Conservation (phyloP, 768 basidiomycete genomes). For the Leccinellum luteum region DNA sequence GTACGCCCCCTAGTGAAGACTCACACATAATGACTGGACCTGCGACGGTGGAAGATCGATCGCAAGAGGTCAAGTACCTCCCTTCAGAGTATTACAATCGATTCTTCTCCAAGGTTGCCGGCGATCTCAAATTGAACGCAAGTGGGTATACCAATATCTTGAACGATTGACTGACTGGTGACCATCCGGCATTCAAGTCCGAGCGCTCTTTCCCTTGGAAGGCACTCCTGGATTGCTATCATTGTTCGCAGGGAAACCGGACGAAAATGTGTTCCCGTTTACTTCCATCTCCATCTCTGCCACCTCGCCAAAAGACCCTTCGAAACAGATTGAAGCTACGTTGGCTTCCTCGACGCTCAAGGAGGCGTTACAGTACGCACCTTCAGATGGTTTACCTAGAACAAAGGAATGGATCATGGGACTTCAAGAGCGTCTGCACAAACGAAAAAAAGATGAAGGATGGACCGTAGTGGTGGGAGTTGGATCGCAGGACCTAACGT, state of each 20-base stretch:
- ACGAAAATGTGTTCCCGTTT: slow-evolving; percentile 13
- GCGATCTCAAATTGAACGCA: slow-evolving; percentile 54
- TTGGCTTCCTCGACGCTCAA: slow-evolving; percentile 46
- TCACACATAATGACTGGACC: neutral
- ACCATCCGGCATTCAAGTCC: neutral
- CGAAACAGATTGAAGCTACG: slow-evolving; percentile 42
- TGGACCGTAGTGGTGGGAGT: slow-evolving; percentile 72
- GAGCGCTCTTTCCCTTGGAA: neutral
- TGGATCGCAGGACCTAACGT: slow-evolving; percentile 81
- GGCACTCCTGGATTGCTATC: neutral
- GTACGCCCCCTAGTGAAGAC: neutral
- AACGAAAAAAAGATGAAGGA: slow-evolving; percentile 50
- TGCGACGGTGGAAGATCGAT: neutral
- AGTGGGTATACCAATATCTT: slow-evolving; percentile 38
- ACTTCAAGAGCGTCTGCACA: slow-evolving; percentile 65
- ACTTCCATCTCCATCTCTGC: neutral
- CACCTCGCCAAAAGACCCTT: slow-evolving; percentile 13
- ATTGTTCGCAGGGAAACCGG: neutral
- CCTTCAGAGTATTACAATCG: slow-evolving; percentile 49
- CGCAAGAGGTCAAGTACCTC: slow-evolving; percentile 20
- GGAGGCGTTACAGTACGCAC: slow-evolving; percentile 64
- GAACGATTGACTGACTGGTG: neutral
- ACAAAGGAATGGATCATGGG: slow-evolving; percentile 60
- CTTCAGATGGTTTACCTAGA: slow-evolving; percentile 59
- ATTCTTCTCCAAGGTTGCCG: slow-evolving; percentile 58